Percentiles rank a stretch among this genome's conserved stretches.
Evolutionary conservation across 169 alveolate species (phyloP).

Genomic region (Plasmodium malariae): DNA sequence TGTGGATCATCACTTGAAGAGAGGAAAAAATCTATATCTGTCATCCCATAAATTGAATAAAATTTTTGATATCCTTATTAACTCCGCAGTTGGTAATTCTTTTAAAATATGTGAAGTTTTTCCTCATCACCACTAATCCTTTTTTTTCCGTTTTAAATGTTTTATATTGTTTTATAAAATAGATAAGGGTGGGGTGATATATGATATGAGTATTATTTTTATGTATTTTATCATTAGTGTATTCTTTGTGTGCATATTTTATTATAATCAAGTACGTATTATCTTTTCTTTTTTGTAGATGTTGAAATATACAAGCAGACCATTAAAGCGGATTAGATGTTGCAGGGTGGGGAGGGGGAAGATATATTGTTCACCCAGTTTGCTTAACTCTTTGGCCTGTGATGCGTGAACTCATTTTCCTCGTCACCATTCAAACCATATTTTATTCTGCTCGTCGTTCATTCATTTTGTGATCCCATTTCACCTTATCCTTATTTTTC

Average conservation of each 20-base stretch:
- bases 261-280: not conserved
- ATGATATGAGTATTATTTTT: not conserved
- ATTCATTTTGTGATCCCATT: too few species aligned
- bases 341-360: too few species aligned
- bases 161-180: too few species aligned
- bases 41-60: constrained; percentile 36
- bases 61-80: constrained; percentile 41
- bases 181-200: too few species aligned
- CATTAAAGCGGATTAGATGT: constrained; percentile 38
- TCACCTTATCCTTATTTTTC: too few species aligned
- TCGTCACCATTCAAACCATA: too few species aligned
- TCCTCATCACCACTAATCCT: too few species aligned
- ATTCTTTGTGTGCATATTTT: not conserved
- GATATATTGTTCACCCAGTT: too few species aligned
- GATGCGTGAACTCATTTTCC: too few species aligned
- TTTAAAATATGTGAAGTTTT: not conserved
- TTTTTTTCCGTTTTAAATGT: too few species aligned
- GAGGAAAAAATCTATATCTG: constrained; percentile 62
- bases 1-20: constrained; percentile 41
- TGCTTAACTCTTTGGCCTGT: too few species aligned
- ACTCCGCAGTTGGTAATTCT: constrained; percentile 58
- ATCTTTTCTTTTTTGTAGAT: constrained; percentile 19
- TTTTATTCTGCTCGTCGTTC: too few species aligned
- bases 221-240: not conserved
- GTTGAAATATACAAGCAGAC: constrained; percentile 70